A percentile compares a stretch with the other conserved stretches of the same genome.
Evolutionary conservation across 306 rosid species (phyloP).

Genomic region (Lathyrus aphaca): DNA sequence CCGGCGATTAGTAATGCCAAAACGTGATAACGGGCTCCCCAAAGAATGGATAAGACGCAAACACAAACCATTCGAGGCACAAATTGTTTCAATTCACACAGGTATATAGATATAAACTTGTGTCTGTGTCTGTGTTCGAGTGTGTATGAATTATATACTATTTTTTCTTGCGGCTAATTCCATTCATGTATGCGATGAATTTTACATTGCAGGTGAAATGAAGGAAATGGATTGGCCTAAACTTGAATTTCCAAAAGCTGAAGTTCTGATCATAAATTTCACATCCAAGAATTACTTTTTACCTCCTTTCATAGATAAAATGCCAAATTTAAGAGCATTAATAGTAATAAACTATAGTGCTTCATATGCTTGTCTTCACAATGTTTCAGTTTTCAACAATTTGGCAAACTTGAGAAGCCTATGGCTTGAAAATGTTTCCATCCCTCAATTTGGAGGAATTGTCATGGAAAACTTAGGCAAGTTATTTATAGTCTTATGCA

Average conservation of each 20-base stretch:
- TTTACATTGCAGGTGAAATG: slow-evolving; percentile 73
- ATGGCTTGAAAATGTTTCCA: slow-evolving; percentile 83
- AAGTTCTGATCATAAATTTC: slow-evolving; percentile 81
- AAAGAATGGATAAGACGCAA: slow-evolving; percentile 74
- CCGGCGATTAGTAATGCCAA: slow-evolving; percentile 75
- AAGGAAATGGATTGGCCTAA: slow-evolving; percentile 74
- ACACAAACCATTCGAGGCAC: slow-evolving; percentile 66
- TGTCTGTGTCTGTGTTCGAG: too few species aligned
- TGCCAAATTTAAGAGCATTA: slow-evolving; percentile 83
- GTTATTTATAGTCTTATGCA: slow-evolving; percentile 68
- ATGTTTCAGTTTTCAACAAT: slow-evolving; percentile 52
- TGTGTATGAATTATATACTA: not conserved
- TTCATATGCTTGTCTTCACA: slow-evolving; percentile 58
- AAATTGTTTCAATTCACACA: slow-evolving; percentile 82
- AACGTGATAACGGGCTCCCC: slow-evolving; percentile 64
- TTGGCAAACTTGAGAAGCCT: slow-evolving; percentile 64
- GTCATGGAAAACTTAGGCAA: slow-evolving; percentile 54
- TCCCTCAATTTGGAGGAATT: slow-evolving; percentile 52
- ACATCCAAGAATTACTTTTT: slow-evolving; percentile 63
- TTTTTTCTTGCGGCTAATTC: not conserved
- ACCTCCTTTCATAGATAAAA: slow-evolving; percentile 71
- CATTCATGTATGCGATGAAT: slow-evolving; percentile 19
- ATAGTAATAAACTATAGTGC: slow-evolving; percentile 63
- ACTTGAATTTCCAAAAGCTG: slow-evolving; percentile 76
- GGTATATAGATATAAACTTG: slow-evolving; percentile 42